Evolutionary conservation across 345 rosid genomes (phyloP).

Genomic region (Zanthoxylum bungeanum): DNA sequence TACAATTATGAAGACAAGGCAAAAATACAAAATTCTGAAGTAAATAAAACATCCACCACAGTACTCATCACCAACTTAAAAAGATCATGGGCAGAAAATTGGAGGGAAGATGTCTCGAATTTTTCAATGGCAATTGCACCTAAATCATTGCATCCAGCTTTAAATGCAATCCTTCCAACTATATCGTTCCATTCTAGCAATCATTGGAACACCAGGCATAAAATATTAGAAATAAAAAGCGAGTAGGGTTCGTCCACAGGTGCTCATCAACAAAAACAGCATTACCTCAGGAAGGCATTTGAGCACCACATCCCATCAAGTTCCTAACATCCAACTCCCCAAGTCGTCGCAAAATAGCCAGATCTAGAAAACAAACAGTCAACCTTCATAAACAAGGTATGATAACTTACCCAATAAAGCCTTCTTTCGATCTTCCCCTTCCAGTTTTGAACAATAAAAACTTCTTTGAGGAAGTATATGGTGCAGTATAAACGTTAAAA

Average conservation of each 20-base stretch:
- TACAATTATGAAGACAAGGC: slow-evolving; percentile 1
- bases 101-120: slow-evolving; percentile 10
- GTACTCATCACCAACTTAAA: slow-evolving; percentile 12
- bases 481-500: not conserved
- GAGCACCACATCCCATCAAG: slow-evolving; percentile 76
- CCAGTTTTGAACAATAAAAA: slow-evolving; percentile 8
- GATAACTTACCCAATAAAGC: slow-evolving; percentile 25
- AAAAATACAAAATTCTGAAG: slow-evolving; percentile 9
- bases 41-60: slow-evolving; percentile 12
- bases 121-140: slow-evolving; percentile 19
- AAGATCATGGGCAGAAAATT: slow-evolving; percentile 2
- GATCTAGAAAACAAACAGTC: slow-evolving; percentile 85
- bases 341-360: slow-evolving; percentile 64
- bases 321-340: slow-evolving; percentile 78
- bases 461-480: not conserved
- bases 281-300: slow-evolving; percentile 50
- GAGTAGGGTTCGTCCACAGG: slow-evolving; percentile 21
- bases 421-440: slow-evolving; percentile 18
- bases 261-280: slow-evolving; percentile 36
- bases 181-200: slow-evolving; percentile 27
- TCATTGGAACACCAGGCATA: slow-evolving; percentile 20
- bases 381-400: slow-evolving; percentile 40
- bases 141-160: slow-evolving; percentile 42
- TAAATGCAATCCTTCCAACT: slow-evolving; percentile 36
- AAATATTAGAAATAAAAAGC: slow-evolving; percentile 17